Base-by-base conservation (phyloP, 306 rosid genomes). In the Corylus americana region DNA sequence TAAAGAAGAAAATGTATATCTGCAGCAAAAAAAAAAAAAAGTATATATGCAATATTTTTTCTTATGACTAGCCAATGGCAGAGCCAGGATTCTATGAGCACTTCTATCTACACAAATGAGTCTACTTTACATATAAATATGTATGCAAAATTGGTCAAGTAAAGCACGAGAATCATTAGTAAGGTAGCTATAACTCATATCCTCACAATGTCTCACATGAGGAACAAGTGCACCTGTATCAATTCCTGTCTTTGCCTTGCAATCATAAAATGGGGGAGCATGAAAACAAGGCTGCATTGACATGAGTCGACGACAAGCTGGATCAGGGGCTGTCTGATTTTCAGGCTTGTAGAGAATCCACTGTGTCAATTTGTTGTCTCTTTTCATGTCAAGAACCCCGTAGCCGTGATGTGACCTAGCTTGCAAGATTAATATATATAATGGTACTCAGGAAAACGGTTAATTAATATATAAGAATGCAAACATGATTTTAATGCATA, bases 241-340 rank as follows among this genome's bases (percentile, higher is more conserved):
- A 44, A 55, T 57, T 73, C 94, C 93, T 50, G 66, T 83, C 85
- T 80, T 91, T 20, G 93, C 89, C 85, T 88, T 87, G 88, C 96
- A 91, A 83, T 89, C 96, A 82, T 87, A 91, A 84, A 91, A 86
- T 42, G 92, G 94, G 74, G 92, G 93, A 5, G 97, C 93, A 47
- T 89, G 93, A 87, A 89, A 91, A 76, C 96, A 91, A 6, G 96
- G 96, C 82, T 91, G 93, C 84, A 91, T 91, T 29, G 93, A 91
- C 89, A 88, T 87, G 85, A 89, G 93, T 18, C 84, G 90, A 2
- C 11, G 85, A 74, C 96, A 91, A 62, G 93, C 84, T 31, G 93
- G 93, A 63, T 89, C 70, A 0, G 93, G 96, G 49, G 87, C 85
- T 0, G 92, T 91, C 55, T 51, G 66, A 27, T 91, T 88, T 85